Evolutionary conservation across 441 rosid genomes (phyloP).

Genomic region (Euphorbia schlechtendalii): DNA sequence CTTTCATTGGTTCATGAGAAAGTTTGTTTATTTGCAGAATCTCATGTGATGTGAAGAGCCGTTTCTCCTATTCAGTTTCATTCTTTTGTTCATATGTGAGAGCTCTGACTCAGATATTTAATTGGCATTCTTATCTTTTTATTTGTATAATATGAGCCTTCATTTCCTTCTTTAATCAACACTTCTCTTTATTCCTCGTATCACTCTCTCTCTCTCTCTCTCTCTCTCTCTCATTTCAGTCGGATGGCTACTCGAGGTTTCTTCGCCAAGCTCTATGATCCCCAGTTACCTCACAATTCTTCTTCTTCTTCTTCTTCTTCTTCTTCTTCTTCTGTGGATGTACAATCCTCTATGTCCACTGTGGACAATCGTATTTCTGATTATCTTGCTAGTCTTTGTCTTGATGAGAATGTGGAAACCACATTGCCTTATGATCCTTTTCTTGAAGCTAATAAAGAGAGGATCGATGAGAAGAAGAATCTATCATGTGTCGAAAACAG

Average conservation of each 20-base stretch:
- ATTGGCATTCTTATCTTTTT: background rate
- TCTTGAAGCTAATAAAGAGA: background rate
- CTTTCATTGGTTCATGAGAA: background rate
- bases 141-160: background rate
- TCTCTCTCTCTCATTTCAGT: background rate
- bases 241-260: conserved; percentile 12
- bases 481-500: background rate
- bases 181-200: background rate
- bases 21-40: background rate
- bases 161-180: background rate
- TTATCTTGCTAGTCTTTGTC: background rate
- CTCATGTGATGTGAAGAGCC: background rate
- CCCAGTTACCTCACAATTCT: conserved; percentile 1
- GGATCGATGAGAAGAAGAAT: background rate
- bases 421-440: background rate
- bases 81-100: background rate
- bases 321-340: background rate
- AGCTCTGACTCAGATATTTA: background rate
- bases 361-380: background rate
- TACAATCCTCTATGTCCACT: background rate
- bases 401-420: background rate
- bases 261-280: background rate
- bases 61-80: conserved; percentile 2
- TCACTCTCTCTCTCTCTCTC: background rate
- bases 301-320: background rate